phyloP scores from a whole-genome alignment of 2,329 filamentous ascomycete genomes.

The Acephala macrosclerotiorum region DNA sequence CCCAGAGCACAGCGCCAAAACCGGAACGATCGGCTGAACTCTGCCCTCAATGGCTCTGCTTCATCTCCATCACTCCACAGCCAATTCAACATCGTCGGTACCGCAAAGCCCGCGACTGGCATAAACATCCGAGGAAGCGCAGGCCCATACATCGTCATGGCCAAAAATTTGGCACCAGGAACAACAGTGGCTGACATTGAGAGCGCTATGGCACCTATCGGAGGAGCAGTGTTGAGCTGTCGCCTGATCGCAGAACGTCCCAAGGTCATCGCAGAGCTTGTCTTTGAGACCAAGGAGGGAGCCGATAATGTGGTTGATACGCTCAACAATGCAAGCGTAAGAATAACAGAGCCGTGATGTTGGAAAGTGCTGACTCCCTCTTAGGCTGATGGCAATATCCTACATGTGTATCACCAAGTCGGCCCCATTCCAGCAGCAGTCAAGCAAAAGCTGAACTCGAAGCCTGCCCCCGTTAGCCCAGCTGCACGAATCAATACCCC shows the following conservation, averaged over 20 bases:
- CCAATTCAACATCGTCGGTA: constrained; percentile 46
- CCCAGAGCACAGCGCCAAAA: constrained; percentile 36
- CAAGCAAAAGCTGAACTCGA: constrained; percentile 17
- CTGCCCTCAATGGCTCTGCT: constrained; percentile 38
- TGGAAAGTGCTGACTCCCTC: not conserved
- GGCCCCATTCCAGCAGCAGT: constrained; percentile 42
- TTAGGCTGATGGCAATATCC: constrained; percentile 75
- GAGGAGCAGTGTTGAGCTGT: constrained; percentile 73
- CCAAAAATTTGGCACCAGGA: constrained; percentile 82
- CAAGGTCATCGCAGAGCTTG: constrained; percentile 79
- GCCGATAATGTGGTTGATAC: constrained; percentile 77
- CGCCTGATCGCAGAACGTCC: constrained; percentile 71
- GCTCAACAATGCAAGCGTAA: constrained; percentile 80
- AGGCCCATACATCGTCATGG: constrained; percentile 75
- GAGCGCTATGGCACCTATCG: constrained; percentile 79
- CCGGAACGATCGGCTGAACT: constrained; percentile 40
- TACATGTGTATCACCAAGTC: constrained; percentile 76
- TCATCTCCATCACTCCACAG: constrained; percentile 44
- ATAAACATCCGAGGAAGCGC: constrained; percentile 78
- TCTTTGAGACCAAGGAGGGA: constrained; percentile 74
- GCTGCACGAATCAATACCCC: constrained; percentile 33
- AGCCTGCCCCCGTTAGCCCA: constrained; percentile 17
- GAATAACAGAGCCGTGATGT: constrained; percentile 39
- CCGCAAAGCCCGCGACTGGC: constrained; percentile 51
- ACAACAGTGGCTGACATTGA: constrained; percentile 85